Percentiles rank a stretch among this genome's conserved stretches.
Evolutionary conservation across 2,329 filamentous ascomycete species (phyloP).

Genomic region (Grosmannia huntii): DNA sequence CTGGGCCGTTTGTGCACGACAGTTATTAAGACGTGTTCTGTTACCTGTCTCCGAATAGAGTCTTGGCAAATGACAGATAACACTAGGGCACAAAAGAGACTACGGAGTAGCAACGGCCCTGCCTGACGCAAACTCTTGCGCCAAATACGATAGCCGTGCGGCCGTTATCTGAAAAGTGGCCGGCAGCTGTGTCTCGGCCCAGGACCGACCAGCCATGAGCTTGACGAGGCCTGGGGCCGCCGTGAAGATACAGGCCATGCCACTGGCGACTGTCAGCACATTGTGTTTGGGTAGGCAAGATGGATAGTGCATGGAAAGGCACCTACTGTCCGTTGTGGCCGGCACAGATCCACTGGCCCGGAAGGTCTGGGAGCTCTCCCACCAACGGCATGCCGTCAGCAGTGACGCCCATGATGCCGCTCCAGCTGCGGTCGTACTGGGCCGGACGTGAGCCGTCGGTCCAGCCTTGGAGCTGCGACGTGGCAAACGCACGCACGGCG

Average conservation of each 20-base stretch:
- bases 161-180: not conserved
- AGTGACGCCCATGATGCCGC: not conserved
- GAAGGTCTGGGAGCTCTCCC: not conserved
- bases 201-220: not conserved
- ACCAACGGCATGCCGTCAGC: constrained; percentile 1
- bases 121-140: not conserved
- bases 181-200: not conserved
- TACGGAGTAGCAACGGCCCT: not conserved
- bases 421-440: constrained; percentile 3
- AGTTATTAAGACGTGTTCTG: too few species aligned
- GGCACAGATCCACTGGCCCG: constrained; percentile 3
- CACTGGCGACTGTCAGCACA: not conserved
- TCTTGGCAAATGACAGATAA: too few species aligned
- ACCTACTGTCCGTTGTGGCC: constrained; percentile 4
- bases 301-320: too few species aligned
- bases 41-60: too few species aligned
- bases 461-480: not conserved
- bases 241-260: constrained; percentile 2
- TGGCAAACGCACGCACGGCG: not conserved
- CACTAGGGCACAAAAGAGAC: too few species aligned
- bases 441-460: not conserved
- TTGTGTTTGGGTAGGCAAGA: not conserved
- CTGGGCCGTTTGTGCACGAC: too few species aligned
- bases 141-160: not conserved
- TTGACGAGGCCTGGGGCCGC: constrained; percentile 1